These are phyloP conservation scores for Jasminum sambac DNA, from an alignment of 257 asterid genomes.

Conservation along the genomic window DNA sequence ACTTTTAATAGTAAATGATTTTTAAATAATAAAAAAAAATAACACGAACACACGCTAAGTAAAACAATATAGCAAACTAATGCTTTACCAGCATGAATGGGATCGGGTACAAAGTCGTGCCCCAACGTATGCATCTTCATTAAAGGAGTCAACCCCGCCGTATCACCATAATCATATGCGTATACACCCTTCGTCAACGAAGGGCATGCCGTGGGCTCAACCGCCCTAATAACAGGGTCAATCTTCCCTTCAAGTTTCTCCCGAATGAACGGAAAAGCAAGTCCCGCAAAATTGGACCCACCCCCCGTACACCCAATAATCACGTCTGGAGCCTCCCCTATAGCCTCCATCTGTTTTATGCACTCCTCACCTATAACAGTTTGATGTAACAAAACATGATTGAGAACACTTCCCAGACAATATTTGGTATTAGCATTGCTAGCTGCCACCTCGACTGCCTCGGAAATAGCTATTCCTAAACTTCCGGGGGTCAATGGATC, in stretches of 20 bases:
- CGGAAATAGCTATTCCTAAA: constrained; percentile 93
- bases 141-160: constrained; percentile 94
- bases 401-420: constrained; percentile 92
- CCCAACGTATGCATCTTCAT: constrained; percentile 99
- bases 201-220: constrained; percentile 97
- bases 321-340: constrained; percentile 86
- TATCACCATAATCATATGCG: constrained; percentile 92
- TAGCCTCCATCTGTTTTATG: constrained; percentile 79
- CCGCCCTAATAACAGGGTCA: constrained; percentile 68
- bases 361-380: constrained; percentile 94
- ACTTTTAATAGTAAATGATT: no score
- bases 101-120: constrained; percentile 88
- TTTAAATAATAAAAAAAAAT: no score
- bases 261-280: constrained; percentile 82
- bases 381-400: constrained; percentile 86
- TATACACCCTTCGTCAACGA: constrained; percentile 84
- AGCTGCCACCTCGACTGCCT: constrained; percentile 91
- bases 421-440: constrained; percentile 63
- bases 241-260: constrained; percentile 82
- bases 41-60: no score
- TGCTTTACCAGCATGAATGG: constrained; percentile 79
- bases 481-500: constrained; percentile 89
- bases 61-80: no score
- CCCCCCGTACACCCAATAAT: constrained; percentile 96
- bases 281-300: constrained; percentile 94